Evolutionary conservation across 1,284 basidiomycete species (phyloP), one percentile per base, ranked within the genome.

Genomic region (Cutaneotrichosporon dermatis): DNA sequence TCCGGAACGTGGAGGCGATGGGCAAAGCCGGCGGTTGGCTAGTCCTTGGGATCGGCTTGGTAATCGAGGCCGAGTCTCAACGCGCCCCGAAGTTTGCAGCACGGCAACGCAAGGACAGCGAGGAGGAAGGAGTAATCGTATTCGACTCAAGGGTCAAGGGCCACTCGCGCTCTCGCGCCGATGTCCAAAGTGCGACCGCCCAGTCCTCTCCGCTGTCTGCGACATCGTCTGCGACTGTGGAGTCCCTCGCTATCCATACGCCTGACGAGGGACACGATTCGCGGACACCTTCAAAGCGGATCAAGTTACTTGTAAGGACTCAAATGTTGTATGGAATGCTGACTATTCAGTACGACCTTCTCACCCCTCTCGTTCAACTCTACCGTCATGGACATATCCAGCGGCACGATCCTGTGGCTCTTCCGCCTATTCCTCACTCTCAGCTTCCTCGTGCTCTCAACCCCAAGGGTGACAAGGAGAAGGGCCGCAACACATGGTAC

Each of bases 371-470:
- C 0, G 58, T 76, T 1, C 64, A 65, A 10, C 64, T 75, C 4
- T 74, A 75, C 55, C 66, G 72, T 2, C 69, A 75, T 35, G 75
- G 72, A 0, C 73, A 75, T 37, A 75, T 76, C 10, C 75, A 76
- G 61, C 50, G 63, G 3, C 66, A 65, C 9, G 75, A 76, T 53
- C 73, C 73, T 2, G 69, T 72, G 9, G 64, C 65, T 0, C 65
- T 76, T 2, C 75, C 75, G 1, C 71, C 75, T 0, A 68, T 76
- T 11, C 40, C 66, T 1, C 54, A 68, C 1, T 56, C 66, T 1
- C 65, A 73, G 37, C 66, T 76, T 0, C 75, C 75, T 0, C 12
- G 41, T 0, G 54, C 59, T 3, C 63, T 76, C 2, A 58, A 57
- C 13, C 70, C 71, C 2, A 62, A 66, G n/a, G 72, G 70, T 3